phyloP scores from a whole-genome alignment of 2,329 filamentous ascomycete genomes.

The Fusarium sp. region DNA sequence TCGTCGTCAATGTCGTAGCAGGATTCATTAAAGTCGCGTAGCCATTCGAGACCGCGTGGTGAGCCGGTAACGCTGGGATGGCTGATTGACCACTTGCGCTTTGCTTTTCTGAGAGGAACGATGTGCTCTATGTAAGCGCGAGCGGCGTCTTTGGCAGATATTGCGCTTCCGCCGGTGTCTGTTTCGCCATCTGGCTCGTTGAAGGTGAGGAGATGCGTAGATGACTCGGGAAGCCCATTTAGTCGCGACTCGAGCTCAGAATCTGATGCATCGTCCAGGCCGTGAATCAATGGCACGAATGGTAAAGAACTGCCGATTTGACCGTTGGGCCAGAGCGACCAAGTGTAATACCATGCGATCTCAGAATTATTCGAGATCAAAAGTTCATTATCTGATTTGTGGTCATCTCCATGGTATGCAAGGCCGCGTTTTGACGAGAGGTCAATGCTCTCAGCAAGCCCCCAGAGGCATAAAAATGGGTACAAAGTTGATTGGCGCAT shows the following conservation, averaged over 20 bases:
- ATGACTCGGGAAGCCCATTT: conserved; percentile 42
- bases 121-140: conserved; percentile 49
- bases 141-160: conserved; percentile 50
- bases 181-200: conserved; percentile 54
- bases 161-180: conserved; percentile 49
- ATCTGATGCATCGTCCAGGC: conserved; percentile 45
- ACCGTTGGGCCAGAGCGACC: conserved; percentile 46
- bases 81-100: conserved; percentile 49
- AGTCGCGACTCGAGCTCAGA: conserved; percentile 40
- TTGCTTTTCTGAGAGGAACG: conserved; percentile 43
- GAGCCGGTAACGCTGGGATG: conserved; percentile 54
- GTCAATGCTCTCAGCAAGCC: conserved; percentile 6
- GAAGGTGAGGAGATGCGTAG: conserved; percentile 51
- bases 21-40: conserved; percentile 50
- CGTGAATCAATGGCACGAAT: conserved; percentile 51
- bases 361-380: conserved; percentile 48
- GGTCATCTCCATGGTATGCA: conserved; percentile 37
- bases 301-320: conserved; percentile 39
- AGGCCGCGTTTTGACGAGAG: conserved; percentile 37
- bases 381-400: conserved; percentile 46
- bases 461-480: background rate
- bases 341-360: conserved; percentile 55
- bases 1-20: conserved; percentile 50
- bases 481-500: conserved; percentile 12
- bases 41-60: conserved; percentile 49